Base-by-base conservation (phyloP, 768 basidiomycete species). In the Russula sp. region DNA sequence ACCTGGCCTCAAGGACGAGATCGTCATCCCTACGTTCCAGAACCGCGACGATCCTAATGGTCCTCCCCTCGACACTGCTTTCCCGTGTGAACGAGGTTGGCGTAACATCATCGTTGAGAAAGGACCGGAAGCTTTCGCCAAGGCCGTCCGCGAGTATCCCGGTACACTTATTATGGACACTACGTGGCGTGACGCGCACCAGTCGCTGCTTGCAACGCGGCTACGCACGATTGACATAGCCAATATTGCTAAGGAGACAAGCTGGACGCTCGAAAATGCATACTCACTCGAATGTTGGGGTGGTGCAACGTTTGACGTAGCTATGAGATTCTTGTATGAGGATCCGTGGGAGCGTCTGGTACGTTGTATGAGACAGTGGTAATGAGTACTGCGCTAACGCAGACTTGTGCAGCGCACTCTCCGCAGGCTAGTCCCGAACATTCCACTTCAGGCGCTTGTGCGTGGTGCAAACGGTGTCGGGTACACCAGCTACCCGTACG, bases 241-340 rank as follows among this genome's bases (percentile, higher is more conserved):
- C 67, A 98, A 97, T 76, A 98, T 99, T 65, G 97, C 97, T 56
- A 97, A 91, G 74, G 94, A 97, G 80, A 98, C 97, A 1, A 92
- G 89, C 70, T 88, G 90, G 73, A 96, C 96, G 1, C 80, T 99
- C 46, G 85, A 91, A 29, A 98, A 98, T 71, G 92, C 97, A 8
- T 99, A 93, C 78, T 90, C 90, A 72, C 76, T 99, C 65, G 97
- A 99, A 73, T 98, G 95, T 79, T 99, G 97, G 97, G 97, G 97
- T 70, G 94, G 95, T 63, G 95, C 96, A 41, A 98, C 97, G 2
- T 99, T 99, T 71, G 96, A 98, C 74, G 96, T 99, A 54, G 90
- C 96, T 25, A 97, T 98, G 94, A 88, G 96, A 49, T 98, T 99
- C 87, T 76, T 99, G 73, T 98, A 99, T 73, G 97, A 99, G 73